These are phyloP conservation scores for Rhodotorula kratochvilovae DNA, from an alignment of 768 basidiomycete genomes.

Conservation along the genomic window DNA sequence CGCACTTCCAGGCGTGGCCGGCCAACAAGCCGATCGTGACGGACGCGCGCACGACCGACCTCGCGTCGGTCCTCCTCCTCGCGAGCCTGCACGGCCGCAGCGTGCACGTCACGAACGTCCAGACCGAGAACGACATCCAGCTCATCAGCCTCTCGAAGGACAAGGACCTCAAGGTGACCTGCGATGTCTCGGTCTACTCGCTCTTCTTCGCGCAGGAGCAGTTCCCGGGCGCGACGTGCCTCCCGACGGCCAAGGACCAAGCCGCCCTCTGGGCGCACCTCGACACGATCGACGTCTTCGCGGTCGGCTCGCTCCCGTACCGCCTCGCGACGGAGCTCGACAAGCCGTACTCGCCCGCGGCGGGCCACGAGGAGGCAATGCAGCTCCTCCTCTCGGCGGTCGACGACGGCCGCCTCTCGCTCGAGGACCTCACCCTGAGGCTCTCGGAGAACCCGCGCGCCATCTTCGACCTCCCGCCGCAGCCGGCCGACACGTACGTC, in stretches of 20 bases:
- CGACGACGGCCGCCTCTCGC: constrained; percentile 66
- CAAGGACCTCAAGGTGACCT: constrained; percentile 88
- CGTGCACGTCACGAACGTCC: constrained; percentile 86
- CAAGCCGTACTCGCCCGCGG: constrained; percentile 60
- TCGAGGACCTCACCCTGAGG: constrained; percentile 75
- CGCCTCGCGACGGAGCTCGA: constrained; percentile 62
- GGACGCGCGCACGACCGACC: constrained; percentile 82
- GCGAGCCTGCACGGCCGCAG: constrained; percentile 86
- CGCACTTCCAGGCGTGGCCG: constrained; percentile 87
- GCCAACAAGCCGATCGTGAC: constrained; percentile 87
- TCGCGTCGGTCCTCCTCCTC: constrained; percentile 85
- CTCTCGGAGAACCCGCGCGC: constrained; percentile 85
- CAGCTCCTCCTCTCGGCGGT: constrained; percentile 85
- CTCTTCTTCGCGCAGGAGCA: constrained; percentile 79
- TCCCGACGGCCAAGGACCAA: constrained; percentile 74
- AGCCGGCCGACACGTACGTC: constrained; percentile 70
- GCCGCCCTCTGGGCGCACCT: constrained; percentile 78
- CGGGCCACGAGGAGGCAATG: constrained; percentile 80
- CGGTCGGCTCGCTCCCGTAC: constrained; percentile 80
- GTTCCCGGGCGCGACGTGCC: constrained; percentile 60
- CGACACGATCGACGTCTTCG: constrained; percentile 80
- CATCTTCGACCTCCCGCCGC: constrained; percentile 80
- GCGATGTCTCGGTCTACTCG: constrained; percentile 87
- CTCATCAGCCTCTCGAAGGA: constrained; percentile 92
- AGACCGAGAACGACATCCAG: constrained; percentile 75